These are phyloP conservation scores for Neurospora sp. DNA, from an alignment of 495 filamentous ascomycete genomes.

Conservation along the genomic window DNA sequence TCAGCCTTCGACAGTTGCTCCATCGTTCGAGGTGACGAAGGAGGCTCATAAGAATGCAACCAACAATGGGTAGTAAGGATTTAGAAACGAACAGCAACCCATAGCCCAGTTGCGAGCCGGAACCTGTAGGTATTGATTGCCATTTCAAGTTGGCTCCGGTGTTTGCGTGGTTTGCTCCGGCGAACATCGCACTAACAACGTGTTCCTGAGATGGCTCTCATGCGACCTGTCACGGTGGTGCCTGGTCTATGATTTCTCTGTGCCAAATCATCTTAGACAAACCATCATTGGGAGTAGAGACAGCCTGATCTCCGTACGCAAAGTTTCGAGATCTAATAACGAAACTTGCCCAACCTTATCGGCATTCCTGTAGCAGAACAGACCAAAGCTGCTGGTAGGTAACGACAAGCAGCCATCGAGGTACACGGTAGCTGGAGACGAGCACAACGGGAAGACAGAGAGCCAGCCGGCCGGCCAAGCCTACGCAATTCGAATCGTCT, in stretches of 20 bases:
- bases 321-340: background rate
- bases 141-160: background rate
- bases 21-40: background rate
- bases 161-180: slow-evolving; percentile 1
- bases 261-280: background rate
- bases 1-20: background rate
- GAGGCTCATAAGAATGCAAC: background rate
- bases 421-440: background rate
- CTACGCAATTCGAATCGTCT: background rate
- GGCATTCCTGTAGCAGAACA: background rate
- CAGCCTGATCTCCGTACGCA: background rate
- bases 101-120: background rate
- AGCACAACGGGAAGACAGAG: background rate
- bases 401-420: background rate
- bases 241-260: background rate
- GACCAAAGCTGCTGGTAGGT: background rate
- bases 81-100: background rate
- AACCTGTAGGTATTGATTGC: background rate
- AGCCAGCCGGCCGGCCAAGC: background rate
- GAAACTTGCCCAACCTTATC: background rate
- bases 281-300: background rate
- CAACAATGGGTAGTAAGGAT: background rate
- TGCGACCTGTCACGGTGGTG: background rate
- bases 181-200: background rate
- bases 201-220: background rate